These are phyloP conservation scores for Aspergillus neotritici DNA, from an alignment of 2,329 filamentous ascomycete genomes.

Conservation along the genomic window DNA sequence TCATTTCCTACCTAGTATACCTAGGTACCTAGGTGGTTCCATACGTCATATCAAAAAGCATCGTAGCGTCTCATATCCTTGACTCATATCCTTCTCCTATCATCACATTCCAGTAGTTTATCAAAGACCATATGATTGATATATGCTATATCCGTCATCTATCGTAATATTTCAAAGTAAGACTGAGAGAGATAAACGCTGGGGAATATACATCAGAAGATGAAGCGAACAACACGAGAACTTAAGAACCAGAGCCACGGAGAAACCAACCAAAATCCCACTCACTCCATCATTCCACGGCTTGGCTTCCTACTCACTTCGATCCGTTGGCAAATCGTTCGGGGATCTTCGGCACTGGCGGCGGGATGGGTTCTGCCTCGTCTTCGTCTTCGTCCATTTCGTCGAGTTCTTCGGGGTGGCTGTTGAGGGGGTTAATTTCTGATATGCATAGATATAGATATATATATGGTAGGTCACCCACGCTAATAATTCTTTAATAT, in stretches of 20 bases:
- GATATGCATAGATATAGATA: not conserved
- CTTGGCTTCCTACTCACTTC: constrained; percentile 16
- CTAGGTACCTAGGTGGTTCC: too few relatives aligned
- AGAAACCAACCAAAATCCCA: constrained; percentile 1
- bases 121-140: not conserved
- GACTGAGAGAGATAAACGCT: constrained; percentile 10
- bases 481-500: constrained; percentile 83
- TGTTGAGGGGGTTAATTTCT: constrained; percentile 17
- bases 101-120: too few relatives aligned
- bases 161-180: constrained; percentile 1
- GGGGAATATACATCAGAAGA: constrained; percentile 20
- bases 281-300: too few relatives aligned
- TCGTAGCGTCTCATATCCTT: too few relatives aligned
- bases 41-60: too few relatives aligned
- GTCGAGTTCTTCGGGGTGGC: constrained; percentile 61
- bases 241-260: not conserved
- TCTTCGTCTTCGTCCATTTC: constrained; percentile 58
- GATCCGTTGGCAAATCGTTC: constrained; percentile 21
- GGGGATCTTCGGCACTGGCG: constrained; percentile 32
- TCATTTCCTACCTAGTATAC: too few relatives aligned
- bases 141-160: not conserved
- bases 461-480: constrained; percentile 33
- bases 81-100: too few relatives aligned
- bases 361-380: constrained; percentile 20
- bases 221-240: constrained; percentile 1